Evolutionary conservation across 2,329 filamentous ascomycete genomes (phyloP), one percentile per base, ranked within the genome.

Genomic region (Cercospora sp.): DNA sequence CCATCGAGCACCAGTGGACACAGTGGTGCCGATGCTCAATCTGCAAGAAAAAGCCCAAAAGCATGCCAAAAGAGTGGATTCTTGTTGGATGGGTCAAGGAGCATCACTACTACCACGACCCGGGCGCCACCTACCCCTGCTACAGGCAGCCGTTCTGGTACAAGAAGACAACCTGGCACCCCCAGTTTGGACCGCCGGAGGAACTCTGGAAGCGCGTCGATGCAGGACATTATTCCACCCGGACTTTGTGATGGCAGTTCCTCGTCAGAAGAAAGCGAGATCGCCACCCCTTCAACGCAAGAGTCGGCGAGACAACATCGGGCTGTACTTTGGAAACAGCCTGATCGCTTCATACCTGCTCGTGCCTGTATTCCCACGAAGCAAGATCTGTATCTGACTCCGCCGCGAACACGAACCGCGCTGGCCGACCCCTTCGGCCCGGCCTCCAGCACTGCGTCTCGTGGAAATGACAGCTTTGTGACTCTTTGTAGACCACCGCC

Each of bases 321-420:
- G 26, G 73, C 71, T 49, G 66, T 62, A 10, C 66, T 74, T 10
- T 63, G 72, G 7, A 66, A 63, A 21, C 65, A 73, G 32, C 84
- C 84, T 24, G 88, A 90, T 76, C 83, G 89, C 30, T 90, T 89
- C 74, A 84, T 90, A 55, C 82, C 85, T 34, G 74, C 74, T 58
- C 73, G 76, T 12, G 34, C 66, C 18, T 66, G 58, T 12, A 76
- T 73, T 21, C 75, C 76, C 18, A 74, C 73, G 10, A 77, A 77
- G 59, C 72, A 77, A 49, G 57, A 59, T 43, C 26, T 65, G 5
- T 34, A 60, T 28, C 37, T 61, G n/a, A 66, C 40, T 7, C 58
- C 37, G 9, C 40, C 63, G 49, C 63, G 63, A 24, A 60, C 55
- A 13, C 24, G 18, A 51, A 8, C 62, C 24, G 32, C 32, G n/a